Conservation (phyloP, 225 moss, liverwort and hornwort genomes). For the Pseudisothecium myosuroides region DNA sequence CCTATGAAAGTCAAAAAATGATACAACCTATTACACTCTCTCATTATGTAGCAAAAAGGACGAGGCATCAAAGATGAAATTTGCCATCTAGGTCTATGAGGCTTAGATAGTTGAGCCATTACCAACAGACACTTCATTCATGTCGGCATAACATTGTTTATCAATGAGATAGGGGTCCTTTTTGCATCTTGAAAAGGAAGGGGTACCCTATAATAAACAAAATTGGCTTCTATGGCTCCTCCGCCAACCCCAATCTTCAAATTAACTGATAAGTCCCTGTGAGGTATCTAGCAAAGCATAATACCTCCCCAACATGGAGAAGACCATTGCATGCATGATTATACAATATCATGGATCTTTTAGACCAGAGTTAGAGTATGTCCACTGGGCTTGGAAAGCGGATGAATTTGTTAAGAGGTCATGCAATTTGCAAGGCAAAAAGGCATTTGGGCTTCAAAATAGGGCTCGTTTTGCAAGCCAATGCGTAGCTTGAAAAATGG, state of each 20-base stretch:
- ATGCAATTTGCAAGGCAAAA: not conserved
- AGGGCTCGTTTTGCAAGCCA: not conserved
- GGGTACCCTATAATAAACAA: too few relatives aligned
- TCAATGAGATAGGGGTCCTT: too few relatives aligned
- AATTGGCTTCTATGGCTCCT: not conserved
- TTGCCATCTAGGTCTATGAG: not conserved
- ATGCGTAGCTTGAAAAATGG: not conserved
- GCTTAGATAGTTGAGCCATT: not conserved
- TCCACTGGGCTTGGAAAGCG: fast-evolving
- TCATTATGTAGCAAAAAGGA: fast-evolving
- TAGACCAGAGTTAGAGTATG: fast-evolving
- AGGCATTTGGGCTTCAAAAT: not conserved
- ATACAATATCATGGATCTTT: not conserved
- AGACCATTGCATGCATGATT: fast-evolving
- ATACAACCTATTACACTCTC: not conserved
- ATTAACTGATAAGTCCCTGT: too few relatives aligned
- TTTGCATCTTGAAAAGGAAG: too few relatives aligned
- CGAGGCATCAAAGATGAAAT: not conserved
- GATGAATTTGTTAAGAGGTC: not conserved
- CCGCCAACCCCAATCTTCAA: not conserved
- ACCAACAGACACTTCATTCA: not conserved
- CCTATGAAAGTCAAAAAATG: not conserved
- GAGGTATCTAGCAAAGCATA: fast-evolving
- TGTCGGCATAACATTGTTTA: fast-evolving
- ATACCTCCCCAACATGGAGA: fast-evolving